These are phyloP conservation scores for Chrysoporthe cubensis DNA, from an alignment of 2,329 filamentous ascomycete species.

Conservation along the genomic window DNA sequence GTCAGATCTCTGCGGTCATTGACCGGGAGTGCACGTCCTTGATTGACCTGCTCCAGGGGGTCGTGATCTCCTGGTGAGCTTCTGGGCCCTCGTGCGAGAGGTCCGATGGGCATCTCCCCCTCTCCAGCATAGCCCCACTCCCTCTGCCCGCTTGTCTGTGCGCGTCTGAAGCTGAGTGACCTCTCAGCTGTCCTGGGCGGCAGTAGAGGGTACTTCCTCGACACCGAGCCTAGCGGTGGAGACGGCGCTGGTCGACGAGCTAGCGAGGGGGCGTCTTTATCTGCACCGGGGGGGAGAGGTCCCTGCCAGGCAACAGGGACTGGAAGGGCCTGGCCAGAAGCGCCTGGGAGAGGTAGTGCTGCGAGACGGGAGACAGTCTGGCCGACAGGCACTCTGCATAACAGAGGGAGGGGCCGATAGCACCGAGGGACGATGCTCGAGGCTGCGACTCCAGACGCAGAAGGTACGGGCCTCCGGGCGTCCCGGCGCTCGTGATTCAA, in stretches of 20 bases:
- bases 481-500: neutral
- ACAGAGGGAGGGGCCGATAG: no score
- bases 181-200: neutral
- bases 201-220: conserved; percentile 1
- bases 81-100: no score
- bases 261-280: neutral
- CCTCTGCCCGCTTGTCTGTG: neutral
- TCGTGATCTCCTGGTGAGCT: no score
- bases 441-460: no score
- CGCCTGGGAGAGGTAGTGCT: no score
- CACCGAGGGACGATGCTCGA: no score
- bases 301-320: no score
- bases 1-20: neutral
- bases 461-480: neutral
- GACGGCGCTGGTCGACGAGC: conserved; percentile 1
- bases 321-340: no score
- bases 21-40: neutral
- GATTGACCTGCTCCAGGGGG: neutral
- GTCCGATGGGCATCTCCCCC: neutral
- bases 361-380: no score
- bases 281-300: neutral
- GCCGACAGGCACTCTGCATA: no score
- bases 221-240: neutral
- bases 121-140: neutral
- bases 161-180: neutral